phyloP scores from a whole-genome alignment of 2,329 filamentous ascomycete species.

The Xylariaceae sp. region DNA sequence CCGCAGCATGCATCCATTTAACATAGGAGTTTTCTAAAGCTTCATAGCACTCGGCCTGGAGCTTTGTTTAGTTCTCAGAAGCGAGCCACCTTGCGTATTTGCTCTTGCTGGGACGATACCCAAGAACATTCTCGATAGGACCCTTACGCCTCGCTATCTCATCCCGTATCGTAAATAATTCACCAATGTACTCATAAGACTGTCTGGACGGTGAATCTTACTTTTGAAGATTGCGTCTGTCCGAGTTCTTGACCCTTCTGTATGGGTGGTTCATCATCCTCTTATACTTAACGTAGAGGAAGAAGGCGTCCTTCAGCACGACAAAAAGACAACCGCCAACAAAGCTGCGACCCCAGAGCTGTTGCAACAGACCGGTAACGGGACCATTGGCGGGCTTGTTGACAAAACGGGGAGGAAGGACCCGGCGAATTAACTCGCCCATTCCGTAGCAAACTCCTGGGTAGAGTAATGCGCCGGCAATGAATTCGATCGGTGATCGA shows the following conservation, averaged over 20 bases:
- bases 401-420: slow-evolving; percentile 67
- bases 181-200: not conserved
- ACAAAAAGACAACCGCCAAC: slow-evolving; percentile 86
- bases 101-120: not conserved
- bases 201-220: slow-evolving; percentile 1
- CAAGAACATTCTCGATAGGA: not conserved
- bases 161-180: slow-evolving; percentile 11
- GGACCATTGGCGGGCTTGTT: slow-evolving; percentile 34
- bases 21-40: not conserved
- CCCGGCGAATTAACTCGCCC: slow-evolving; percentile 67
- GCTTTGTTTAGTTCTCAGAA: not conserved
- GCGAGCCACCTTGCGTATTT: not conserved
- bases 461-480: slow-evolving; percentile 63
- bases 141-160: slow-evolving; percentile 1
- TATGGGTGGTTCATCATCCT: slow-evolving; percentile 53
- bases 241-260: slow-evolving; percentile 49
- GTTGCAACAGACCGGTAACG: slow-evolving; percentile 65
- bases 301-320: slow-evolving; percentile 66
- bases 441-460: slow-evolving; percentile 75
- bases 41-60: not conserved
- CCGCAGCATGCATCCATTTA: not conserved
- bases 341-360: slow-evolving; percentile 83
- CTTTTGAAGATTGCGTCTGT: slow-evolving; percentile 23
- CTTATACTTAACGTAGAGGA: slow-evolving; percentile 61
- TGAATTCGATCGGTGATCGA: slow-evolving; percentile 38